Conservation (phyloP, 257 asterid species). For the Coffea eugenioides region DNA sequence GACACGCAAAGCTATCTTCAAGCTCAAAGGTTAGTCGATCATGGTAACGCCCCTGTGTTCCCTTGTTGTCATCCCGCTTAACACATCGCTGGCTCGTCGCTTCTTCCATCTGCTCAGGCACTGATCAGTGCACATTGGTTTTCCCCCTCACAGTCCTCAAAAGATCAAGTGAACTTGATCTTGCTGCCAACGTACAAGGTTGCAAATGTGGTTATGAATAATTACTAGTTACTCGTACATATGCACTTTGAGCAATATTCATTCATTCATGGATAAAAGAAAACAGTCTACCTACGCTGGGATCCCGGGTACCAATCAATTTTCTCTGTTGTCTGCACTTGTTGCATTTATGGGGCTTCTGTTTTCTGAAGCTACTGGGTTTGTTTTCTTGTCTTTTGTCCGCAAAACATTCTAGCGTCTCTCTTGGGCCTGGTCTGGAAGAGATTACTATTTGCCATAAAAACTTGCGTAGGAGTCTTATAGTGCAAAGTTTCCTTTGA, state of each 20-base stretch:
- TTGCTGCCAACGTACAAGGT: too few relatives aligned
- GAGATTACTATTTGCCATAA: neutral
- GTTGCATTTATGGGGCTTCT: neutral
- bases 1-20: constrained; percentile 58
- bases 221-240: too few relatives aligned
- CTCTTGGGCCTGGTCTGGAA: neutral
- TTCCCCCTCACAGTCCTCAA: neutral
- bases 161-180: too few relatives aligned
- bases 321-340: neutral
- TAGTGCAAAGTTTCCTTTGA: neutral
- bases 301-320: too few relatives aligned
- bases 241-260: too few relatives aligned
- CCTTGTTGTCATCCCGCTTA: neutral
- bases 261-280: too few relatives aligned
- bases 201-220: too few relatives aligned
- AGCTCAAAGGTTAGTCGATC: constrained; percentile 57
- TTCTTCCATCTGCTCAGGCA: neutral
- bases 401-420: neutral
- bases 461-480: neutral
- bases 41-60: neutral
- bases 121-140: neutral
- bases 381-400: neutral
- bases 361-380: neutral
- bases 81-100: too few relatives aligned
- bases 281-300: too few relatives aligned